Conservation (phyloP, 2,329 filamentous ascomycete genomes). For the Calycina herbarum region DNA sequence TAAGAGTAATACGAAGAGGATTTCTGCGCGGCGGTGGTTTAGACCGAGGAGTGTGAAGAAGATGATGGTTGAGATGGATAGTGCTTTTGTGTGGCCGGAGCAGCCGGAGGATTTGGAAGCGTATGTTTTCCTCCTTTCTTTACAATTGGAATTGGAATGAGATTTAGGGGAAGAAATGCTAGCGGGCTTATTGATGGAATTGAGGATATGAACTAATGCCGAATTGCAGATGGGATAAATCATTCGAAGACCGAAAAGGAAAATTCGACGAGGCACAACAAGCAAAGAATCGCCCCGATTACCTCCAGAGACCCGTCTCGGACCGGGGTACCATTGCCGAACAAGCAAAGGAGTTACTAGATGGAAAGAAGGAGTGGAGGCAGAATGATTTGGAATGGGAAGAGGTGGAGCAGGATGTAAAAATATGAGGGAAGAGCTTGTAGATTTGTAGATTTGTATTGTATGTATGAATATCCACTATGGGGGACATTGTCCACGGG, state of each 20-base stretch:
- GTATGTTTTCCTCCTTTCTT: neutral
- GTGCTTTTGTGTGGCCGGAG: constrained; percentile 87
- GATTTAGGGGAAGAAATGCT: constrained; percentile 14
- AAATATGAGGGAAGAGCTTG: constrained; percentile 22
- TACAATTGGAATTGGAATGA: neutral
- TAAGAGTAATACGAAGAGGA: constrained; percentile 41
- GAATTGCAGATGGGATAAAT: constrained; percentile 57
- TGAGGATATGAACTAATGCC: no score
- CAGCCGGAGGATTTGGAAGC: constrained; percentile 53
- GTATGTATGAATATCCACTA: constrained; percentile 25
- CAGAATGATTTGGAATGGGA: constrained; percentile 35
- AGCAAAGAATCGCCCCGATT: constrained; percentile 34
- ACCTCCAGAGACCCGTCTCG: constrained; percentile 34
- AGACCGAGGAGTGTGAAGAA: constrained; percentile 77
- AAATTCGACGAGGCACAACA: constrained; percentile 30
- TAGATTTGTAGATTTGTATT: constrained; percentile 20
- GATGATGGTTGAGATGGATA: constrained; percentile 89
- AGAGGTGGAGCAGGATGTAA: constrained; percentile 36
- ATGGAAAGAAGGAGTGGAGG: constrained; percentile 62
- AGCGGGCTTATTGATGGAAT: constrained; percentile 3
- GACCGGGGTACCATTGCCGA: constrained; percentile 50
- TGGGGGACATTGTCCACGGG: no score
- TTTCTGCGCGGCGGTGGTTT: constrained; percentile 56
- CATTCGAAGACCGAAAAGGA: constrained; percentile 54
- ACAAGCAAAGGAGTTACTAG: constrained; percentile 63